phyloP scores from a whole-genome alignment of 2,329 filamentous ascomycete genomes.

The Sporothrix variecibatus region DNA sequence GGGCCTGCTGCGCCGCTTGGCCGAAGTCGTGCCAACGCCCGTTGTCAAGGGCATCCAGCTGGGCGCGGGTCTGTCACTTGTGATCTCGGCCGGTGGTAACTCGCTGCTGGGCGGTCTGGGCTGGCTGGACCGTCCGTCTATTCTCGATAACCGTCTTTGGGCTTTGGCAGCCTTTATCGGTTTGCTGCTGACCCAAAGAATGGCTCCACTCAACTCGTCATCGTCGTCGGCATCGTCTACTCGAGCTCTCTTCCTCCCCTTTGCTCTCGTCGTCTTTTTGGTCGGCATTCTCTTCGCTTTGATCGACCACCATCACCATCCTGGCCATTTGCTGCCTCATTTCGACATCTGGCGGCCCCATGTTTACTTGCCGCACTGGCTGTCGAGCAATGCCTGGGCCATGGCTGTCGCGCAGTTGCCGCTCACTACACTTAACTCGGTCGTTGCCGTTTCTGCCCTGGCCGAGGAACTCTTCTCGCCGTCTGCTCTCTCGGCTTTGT shows the following conservation, averaged over 20 bases:
- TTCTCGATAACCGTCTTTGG: constrained; percentile 78
- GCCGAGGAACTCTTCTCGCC: constrained; percentile 72
- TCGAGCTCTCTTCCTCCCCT: constrained; percentile 59
- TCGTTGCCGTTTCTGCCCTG: constrained; percentile 83
- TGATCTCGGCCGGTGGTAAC: constrained; percentile 71
- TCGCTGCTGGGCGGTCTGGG: constrained; percentile 66
- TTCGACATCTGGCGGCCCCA: constrained; percentile 63
- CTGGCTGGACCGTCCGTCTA: constrained; percentile 60
- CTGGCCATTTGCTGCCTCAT: constrained; percentile 45
- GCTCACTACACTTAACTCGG: constrained; percentile 87
- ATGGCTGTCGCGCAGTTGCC: constrained; percentile 85
- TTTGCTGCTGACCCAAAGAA: constrained; percentile 67
- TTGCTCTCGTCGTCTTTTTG: constrained; percentile 72
- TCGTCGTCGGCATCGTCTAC: not conserved
- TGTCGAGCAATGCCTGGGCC: constrained; percentile 44
- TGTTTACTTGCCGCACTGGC: constrained; percentile 47
- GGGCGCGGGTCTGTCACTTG: constrained; percentile 81
- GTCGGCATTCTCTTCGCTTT: constrained; percentile 66
- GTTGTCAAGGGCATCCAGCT: constrained; percentile 95
- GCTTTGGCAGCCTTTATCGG: constrained; percentile 70
- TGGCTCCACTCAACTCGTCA: constrained; percentile 44
- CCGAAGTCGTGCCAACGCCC: constrained; percentile 74
- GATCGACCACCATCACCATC: constrained; percentile 36
- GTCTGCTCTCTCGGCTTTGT: not conserved
- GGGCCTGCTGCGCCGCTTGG: constrained; percentile 74